Base-by-base conservation (phyloP, 345 rosid species). In the Lenwebbia sp. region DNA sequence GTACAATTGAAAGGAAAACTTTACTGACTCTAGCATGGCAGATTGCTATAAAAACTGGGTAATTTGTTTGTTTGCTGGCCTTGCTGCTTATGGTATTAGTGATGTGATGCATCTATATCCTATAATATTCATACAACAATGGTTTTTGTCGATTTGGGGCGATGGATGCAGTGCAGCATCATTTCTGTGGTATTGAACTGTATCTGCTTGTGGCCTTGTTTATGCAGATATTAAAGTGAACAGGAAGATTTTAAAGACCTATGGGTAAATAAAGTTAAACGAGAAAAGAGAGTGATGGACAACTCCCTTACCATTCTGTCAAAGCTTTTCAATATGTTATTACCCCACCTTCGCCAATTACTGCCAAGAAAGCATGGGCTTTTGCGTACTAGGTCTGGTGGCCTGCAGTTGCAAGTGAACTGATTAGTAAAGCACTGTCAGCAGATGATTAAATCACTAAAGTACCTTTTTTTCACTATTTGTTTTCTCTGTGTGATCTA, bases 191-290 rank as follows among this genome's bases (percentile, higher is more conserved):
- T 85, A 84, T 86, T 88, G 89, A 91, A 90, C 88, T 75, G 84
- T 88, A 86, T 89, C 86, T 87, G 88, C 92, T 87, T 87, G 90
- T 91, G 92, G 89, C 88, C 87, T 90, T 94, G 91, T 91, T 90
- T 88, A 88, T 92, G 94, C 96, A 92, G 94, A 92, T 91, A 86
- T 89, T 91, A 92, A 89, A 91, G 90, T 93, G 91, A 90, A 93
- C 89, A 88, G 88, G 90, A 86, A 87, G 92, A 88, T 84, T 89
- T 88, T 91, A 90, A 93, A 90, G 93, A 89, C 90, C 87, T 90
- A 86, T 85, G 87, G 90, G 84, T 90, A 87, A 90, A 87, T 92
- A 90, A 90, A 88, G 94, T 86, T 90, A 90, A 90, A 88, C 62
- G 84, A 84, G 82, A 89, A 88, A 84, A 92, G 91, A 88, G 86